Percentiles rank a stretch among this genome's conserved stretches.
These are phyloP conservation scores for Verbascum thapsus DNA, from an alignment of 257 asterid species.

Conservation along the genomic window DNA sequence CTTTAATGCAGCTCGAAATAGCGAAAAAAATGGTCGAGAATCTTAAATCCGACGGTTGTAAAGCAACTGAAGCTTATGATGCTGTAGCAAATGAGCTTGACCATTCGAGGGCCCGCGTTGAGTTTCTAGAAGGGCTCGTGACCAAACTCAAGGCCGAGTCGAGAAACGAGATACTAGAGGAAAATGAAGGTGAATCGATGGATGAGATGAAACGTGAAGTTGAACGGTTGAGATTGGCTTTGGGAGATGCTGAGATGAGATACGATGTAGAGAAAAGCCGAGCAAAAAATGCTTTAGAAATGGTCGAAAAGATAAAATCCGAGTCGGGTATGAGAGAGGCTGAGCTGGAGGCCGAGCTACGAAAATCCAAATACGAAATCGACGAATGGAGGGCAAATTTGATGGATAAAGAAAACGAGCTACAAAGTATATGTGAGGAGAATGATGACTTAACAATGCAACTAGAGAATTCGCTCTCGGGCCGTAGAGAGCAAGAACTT, in stretches of 20 bases:
- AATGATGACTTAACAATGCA: slow-evolving; percentile 48
- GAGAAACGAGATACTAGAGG: slow-evolving; percentile 13
- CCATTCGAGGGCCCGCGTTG: slow-evolving; percentile 51
- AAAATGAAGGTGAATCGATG: slow-evolving; percentile 27
- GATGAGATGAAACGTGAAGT: slow-evolving; percentile 49
- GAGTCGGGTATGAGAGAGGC: slow-evolving; percentile 46
- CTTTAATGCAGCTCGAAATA: slow-evolving; percentile 56
- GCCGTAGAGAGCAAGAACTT: slow-evolving; percentile 36
- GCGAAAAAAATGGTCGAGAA: slow-evolving; percentile 53
- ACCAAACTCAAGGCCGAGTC: slow-evolving; percentile 40
- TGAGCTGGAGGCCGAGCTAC: slow-evolving; percentile 45
- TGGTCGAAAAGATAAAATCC: slow-evolving; percentile 49
- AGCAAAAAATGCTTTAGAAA: slow-evolving; percentile 42
- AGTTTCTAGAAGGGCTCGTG: slow-evolving; percentile 47
- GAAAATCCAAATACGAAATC: slow-evolving; percentile 39
- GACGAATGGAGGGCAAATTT: slow-evolving; percentile 64
- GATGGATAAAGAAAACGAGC: slow-evolving; percentile 73
- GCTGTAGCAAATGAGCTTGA: slow-evolving; percentile 46
- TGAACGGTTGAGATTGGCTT: slow-evolving; percentile 44
- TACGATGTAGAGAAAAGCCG: slow-evolving; percentile 48
- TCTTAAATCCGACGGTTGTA: slow-evolving; percentile 49
- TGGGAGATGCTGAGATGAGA: slow-evolving; percentile 54
- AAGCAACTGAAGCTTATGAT: slow-evolving; percentile 42
- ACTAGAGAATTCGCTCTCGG: slow-evolving; percentile 32
- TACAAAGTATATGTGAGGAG: slow-evolving; percentile 72